Conservation (phyloP, 208 protist genomes). For the Crithidia sp. region DNA sequence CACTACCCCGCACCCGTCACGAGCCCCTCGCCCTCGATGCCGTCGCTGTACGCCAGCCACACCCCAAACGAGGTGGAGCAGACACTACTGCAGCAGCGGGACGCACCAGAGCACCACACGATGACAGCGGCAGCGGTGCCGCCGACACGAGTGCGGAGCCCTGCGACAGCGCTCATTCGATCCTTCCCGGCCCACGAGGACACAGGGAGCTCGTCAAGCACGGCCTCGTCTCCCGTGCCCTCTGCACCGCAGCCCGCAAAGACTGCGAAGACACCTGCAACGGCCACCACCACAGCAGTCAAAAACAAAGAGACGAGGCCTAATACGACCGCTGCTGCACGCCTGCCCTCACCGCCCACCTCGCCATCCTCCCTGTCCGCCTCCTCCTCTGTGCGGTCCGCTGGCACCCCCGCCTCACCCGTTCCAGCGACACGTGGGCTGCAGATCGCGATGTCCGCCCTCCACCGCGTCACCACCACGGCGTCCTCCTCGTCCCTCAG, state of each 20-base stretch:
- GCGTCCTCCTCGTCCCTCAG: slow-evolving; percentile 5
- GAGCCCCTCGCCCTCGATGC: slow-evolving; percentile 21
- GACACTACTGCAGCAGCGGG: neutral
- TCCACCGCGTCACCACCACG: slow-evolving; percentile 8
- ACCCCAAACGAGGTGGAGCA: slow-evolving; percentile 2
- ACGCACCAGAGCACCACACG: neutral
- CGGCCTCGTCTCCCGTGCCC: too few relatives aligned
- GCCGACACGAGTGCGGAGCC: neutral
- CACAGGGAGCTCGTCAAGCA: too few relatives aligned
- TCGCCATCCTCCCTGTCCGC: neutral
- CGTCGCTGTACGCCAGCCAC: slow-evolving; percentile 10
- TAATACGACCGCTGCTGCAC: too few relatives aligned
- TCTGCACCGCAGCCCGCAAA: neutral
- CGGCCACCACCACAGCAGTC: neutral
- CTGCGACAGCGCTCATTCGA: neutral
- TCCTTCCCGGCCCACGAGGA: too few relatives aligned
- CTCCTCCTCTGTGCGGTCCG: neutral
- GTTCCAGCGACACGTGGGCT: neutral
- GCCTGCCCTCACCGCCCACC: neutral
- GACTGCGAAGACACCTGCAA: neutral
- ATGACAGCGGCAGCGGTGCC: too few relatives aligned
- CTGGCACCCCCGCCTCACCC: neutral
- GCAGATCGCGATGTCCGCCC: neutral
- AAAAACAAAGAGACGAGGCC: neutral
- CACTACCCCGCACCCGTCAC: slow-evolving; percentile 19